Percentiles rank a stretch among this genome's conserved stretches.
Conservation (phyloP, 1,284 basidiomycete genomes). For the Pseudozyma thailandica region DNA sequence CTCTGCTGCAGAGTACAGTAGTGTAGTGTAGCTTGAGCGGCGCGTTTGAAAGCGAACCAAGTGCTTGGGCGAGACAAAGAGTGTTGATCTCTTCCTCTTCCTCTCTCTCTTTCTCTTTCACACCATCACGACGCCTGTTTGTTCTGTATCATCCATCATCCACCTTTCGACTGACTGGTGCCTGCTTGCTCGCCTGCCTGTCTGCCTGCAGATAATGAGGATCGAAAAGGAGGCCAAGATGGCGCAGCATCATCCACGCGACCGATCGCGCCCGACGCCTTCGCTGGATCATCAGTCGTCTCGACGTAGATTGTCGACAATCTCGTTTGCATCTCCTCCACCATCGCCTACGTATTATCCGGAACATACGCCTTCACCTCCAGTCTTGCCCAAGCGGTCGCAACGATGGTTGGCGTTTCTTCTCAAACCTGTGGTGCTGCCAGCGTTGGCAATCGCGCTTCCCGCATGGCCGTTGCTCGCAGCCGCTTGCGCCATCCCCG, state of each 20-base stretch:
- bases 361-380: slow-evolving; percentile 23
- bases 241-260: slow-evolving; percentile 19
- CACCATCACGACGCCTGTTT: too few relatives aligned
- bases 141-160: too few relatives aligned
- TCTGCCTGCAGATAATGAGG: neutral
- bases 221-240: too few relatives aligned
- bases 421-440: slow-evolving; percentile 51
- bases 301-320: slow-evolving; percentile 5
- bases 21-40: too few relatives aligned
- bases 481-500: slow-evolving; percentile 53
- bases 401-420: slow-evolving; percentile 42
- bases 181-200: neutral
- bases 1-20: neutral
- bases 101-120: too few relatives aligned
- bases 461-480: slow-evolving; percentile 60
- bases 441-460: slow-evolving; percentile 49
- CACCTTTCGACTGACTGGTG: too few relatives aligned
- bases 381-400: slow-evolving; percentile 28
- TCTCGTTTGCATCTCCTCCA: slow-evolving; percentile 19
- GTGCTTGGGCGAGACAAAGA: too few relatives aligned
- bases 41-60: too few relatives aligned
- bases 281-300: slow-evolving; percentile 15
- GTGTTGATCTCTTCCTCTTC: too few relatives aligned
- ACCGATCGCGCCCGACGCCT: slow-evolving; percentile 2
- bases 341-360: slow-evolving; percentile 49